Base-by-base conservation (phyloP, 2,329 filamentous ascomycete genomes). In the Exophiala sp. region DNA sequence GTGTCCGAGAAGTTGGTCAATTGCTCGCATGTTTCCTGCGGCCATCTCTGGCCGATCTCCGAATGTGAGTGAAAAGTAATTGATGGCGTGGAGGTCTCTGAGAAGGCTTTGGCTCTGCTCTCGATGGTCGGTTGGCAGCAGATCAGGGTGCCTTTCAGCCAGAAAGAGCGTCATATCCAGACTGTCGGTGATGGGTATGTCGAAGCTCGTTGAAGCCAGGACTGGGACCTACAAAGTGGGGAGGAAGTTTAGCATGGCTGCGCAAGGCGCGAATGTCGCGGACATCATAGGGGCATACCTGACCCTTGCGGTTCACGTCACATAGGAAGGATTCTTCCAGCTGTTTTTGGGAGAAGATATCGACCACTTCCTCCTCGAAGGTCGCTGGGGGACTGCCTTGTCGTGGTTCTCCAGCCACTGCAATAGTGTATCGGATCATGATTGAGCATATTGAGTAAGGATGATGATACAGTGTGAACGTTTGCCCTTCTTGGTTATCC, bases 151-250 rank as follows among this genome's bases (percentile, higher is more conserved):
- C 11, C 45, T 14, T 12, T 54, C 45, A 33, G 40, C 39, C 10
- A 54, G 46, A 38, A 36, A 54, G 38, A 49, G 34, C 16, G 52
- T 54, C 29, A 54, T 54, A 5, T 54, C 52, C 9, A 54, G 40
- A 16, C 52, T 54, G 40, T 54, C 52, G 20, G 46, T 40, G 9
- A 54, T 54, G 9, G 45, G 52, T 39, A 38, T 39, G n/a, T 45
- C 46, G 24, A 50, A 33, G 18, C 24, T 29, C 24, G 24, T 29
- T 29, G 24, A 29, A 29, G 24, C 24, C 24, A 29, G 5, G 24
- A 29, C 24, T 8, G 24, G 24, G 24, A 29, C 24, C 24, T 29
- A 29, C 1, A 29, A 29, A 42, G 39, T 24, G 11, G 12, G 11
- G 24, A 42, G 12, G 11, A n/a, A 42, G 9, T 32, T 18, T 16